A percentile compares a stretch with the other conserved stretches of the same genome.
Evolutionary conservation across 2,329 filamentous ascomycete species (phyloP).

Genomic region (Atkinsonella hypoxylon): DNA sequence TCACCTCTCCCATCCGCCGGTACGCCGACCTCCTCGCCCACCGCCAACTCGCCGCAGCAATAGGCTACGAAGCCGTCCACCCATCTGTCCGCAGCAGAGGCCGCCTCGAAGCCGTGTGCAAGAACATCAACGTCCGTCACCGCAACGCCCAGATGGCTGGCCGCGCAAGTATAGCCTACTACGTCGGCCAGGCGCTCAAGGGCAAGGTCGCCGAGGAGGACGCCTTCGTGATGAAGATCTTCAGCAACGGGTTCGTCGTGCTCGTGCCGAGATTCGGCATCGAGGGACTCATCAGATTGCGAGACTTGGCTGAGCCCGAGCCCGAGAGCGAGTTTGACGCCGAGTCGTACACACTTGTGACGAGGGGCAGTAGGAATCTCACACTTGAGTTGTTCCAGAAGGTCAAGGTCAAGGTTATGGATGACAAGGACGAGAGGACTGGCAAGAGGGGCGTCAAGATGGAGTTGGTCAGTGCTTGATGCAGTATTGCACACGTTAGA

Average conservation of each 20-base stretch:
- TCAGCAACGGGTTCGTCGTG: slow-evolving; percentile 94
- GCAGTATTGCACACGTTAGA: too few species aligned
- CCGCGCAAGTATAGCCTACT: slow-evolving; percentile 90
- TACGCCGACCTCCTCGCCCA: slow-evolving; percentile 96
- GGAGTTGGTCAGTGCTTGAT: slow-evolving; percentile 33
- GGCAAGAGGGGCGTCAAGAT: slow-evolving; percentile 87
- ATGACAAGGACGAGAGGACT: slow-evolving; percentile 89
- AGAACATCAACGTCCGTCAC: slow-evolving; percentile 96
- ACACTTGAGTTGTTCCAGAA: slow-evolving; percentile 82
- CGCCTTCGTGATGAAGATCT: slow-evolving; percentile 92
- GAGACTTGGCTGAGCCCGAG: slow-evolving; percentile 68
- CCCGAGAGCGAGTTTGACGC: slow-evolving; percentile 75
- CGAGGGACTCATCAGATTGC: slow-evolving; percentile 76
- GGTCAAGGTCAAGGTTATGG: slow-evolving; percentile 77
- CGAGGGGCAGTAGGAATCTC: slow-evolving; percentile 41
- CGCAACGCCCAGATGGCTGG: slow-evolving; percentile 95
- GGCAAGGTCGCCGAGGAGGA: slow-evolving; percentile 67
- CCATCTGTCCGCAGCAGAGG: slow-evolving; percentile 67
- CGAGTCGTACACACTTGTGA: slow-evolving; percentile 68
- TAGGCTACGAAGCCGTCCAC: slow-evolving; percentile 82
- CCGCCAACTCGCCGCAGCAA: slow-evolving; percentile 86
- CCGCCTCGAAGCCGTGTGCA: slow-evolving; percentile 86
- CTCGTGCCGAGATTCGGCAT: slow-evolving; percentile 94
- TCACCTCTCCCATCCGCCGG: slow-evolving; percentile 91
- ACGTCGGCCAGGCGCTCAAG: slow-evolving; percentile 91